Conservation (phyloP, 75 land plant genomes). For the Ceratopteris richardii region DNA sequence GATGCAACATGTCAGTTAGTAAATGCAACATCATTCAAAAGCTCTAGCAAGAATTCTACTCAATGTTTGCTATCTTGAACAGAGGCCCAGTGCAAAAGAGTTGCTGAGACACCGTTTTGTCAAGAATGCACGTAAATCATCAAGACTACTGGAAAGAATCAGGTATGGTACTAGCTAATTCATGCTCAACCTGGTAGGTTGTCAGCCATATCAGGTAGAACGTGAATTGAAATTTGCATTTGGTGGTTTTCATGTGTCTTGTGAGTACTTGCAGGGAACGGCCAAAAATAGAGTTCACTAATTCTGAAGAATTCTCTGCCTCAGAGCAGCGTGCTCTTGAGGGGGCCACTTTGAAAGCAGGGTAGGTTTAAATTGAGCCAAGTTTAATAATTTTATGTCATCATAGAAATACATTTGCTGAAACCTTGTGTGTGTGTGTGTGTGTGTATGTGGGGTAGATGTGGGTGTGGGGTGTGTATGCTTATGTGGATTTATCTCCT, state of each 20-base stretch:
- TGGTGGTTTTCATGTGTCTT: not conserved
- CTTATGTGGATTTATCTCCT: not conserved
- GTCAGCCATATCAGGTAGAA: no score
- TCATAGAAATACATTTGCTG: no score
- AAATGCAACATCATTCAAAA: no score
- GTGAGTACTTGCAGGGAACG: conserved; percentile 52
- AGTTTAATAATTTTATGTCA: no score
- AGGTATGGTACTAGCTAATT: conserved; percentile 61
- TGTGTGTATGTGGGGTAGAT: no score
- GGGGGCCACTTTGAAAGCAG: conserved; percentile 39
- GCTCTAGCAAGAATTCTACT: no score
- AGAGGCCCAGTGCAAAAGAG: conserved; percentile 99
- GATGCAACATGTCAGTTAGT: no score
- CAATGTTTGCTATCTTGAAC: no score
- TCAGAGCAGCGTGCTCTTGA: conserved; percentile 27
- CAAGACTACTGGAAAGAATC: conserved; percentile 89
- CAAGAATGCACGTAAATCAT: conserved; percentile 80
- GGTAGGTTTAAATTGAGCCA: not conserved
- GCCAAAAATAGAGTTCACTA: conserved; percentile 53
- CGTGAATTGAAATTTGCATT: no score
- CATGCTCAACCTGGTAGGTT: no score
- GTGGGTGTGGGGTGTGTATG: not conserved
- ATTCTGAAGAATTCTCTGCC: conserved; percentile 38
- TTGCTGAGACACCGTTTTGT: conserved; percentile 82
- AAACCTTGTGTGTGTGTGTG: not conserved